Conservation (phyloP, 2,329 filamentous ascomycete genomes). For the Hymenoscyphus linearis region DNA sequence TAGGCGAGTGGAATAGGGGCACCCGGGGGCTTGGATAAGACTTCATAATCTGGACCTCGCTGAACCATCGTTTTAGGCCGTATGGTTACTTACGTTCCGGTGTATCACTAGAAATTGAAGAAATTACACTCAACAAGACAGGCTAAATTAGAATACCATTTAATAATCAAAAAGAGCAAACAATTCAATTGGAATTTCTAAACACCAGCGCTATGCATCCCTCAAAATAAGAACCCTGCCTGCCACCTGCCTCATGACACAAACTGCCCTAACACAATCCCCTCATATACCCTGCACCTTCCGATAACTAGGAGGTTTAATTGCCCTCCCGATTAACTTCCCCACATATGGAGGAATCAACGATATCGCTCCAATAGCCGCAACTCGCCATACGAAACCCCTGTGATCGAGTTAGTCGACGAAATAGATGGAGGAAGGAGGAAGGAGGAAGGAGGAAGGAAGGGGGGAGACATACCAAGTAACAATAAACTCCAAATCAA, state of each 20-base stretch:
- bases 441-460: not conserved
- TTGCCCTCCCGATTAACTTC: conserved; percentile 76
- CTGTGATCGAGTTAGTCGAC: conserved; percentile 34
- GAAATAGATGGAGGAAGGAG: not conserved
- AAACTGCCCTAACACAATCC: not conserved
- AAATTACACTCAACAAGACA: no score
- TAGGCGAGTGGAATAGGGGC: not conserved
- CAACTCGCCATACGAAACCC: conserved; percentile 84
- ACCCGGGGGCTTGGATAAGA: no score
- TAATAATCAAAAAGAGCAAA: no score
- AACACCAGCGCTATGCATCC: no score
- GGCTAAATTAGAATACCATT: no score
- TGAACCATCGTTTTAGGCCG: no score
- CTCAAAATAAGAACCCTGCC: no score
- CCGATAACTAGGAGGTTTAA: conserved; percentile 89
- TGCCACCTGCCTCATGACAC: not conserved
- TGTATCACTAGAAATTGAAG: no score
- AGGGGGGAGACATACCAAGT: conserved; percentile 47
- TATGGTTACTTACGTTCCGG: no score
- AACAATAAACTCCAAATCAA: conserved; percentile 74
- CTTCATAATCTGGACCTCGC: no score
- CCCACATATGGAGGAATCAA: conserved; percentile 81
- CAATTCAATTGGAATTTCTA: no score
- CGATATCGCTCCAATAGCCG: conserved; percentile 72
- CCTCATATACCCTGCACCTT: conserved; percentile 69